Evolutionary conservation across 495 filamentous ascomycete genomes (phyloP).

Genomic region (Penicillium ucsense): DNA sequence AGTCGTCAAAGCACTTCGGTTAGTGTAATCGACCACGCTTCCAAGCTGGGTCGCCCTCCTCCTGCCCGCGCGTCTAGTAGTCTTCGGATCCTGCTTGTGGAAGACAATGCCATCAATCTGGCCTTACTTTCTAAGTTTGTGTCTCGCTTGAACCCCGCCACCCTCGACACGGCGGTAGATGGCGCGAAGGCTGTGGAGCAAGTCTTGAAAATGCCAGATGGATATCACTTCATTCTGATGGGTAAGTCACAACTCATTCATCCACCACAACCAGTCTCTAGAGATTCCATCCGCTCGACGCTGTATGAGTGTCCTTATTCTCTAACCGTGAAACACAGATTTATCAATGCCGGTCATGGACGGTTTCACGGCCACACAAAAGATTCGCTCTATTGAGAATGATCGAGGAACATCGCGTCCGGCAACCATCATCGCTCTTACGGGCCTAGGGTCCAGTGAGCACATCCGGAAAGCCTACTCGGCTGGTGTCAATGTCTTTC

Average conservation of each 20-base stretch:
- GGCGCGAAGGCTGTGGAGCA: slow-evolving; percentile 28
- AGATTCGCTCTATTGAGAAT: slow-evolving; percentile 34
- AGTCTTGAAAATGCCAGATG: slow-evolving; percentile 7
- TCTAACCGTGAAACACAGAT: slow-evolving; percentile 37
- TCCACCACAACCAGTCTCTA: no score
- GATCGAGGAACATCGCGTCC: slow-evolving; percentile 25
- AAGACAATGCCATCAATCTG: slow-evolving; percentile 61
- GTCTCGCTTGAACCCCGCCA: slow-evolving; percentile 17
- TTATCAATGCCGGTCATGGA: slow-evolving; percentile 59
- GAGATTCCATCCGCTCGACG: neutral
- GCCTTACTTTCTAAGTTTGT: slow-evolving; percentile 43
- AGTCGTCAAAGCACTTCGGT: no score
- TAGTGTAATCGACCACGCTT: no score
- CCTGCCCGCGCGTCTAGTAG: neutral
- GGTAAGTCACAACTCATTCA: slow-evolving; percentile 10
- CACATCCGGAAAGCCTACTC: slow-evolving; percentile 49
- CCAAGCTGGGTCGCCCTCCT: no score
- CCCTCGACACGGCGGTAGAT: slow-evolving; percentile 24
- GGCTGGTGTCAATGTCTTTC: slow-evolving; percentile 50
- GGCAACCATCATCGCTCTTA: slow-evolving; percentile 49
- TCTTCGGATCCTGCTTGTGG: slow-evolving; percentile 44
- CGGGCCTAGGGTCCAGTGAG: slow-evolving; percentile 43
- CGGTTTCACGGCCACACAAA: slow-evolving; percentile 47
- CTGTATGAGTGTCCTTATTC: slow-evolving; percentile 23
- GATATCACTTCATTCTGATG: slow-evolving; percentile 33